phyloP scores from a whole-genome alignment of 2,329 filamentous ascomycete genomes.

The Xylaria sp. region DNA sequence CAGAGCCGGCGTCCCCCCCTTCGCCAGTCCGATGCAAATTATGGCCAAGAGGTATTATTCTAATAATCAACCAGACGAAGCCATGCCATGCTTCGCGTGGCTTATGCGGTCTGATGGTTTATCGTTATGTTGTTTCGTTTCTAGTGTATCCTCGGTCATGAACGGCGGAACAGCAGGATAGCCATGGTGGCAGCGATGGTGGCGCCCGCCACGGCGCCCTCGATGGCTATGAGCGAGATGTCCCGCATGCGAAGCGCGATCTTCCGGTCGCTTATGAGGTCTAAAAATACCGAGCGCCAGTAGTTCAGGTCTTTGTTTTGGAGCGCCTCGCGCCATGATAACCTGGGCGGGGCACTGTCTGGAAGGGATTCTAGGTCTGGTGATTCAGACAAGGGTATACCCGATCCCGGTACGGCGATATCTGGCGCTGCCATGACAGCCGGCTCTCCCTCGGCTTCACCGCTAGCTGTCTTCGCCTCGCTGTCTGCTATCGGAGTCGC shows the following conservation, averaged over 20 bases:
- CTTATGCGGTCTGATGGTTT: not conserved
- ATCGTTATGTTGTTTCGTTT: slow-evolving; percentile 7
- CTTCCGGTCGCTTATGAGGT: slow-evolving; percentile 73
- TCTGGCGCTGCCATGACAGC: slow-evolving; percentile 24
- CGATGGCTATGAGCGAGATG: slow-evolving; percentile 74
- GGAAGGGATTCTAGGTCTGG: not conserved
- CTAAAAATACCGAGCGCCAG: slow-evolving; percentile 63
- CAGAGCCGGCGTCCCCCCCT: not conserved
- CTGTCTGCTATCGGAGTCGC: not conserved
- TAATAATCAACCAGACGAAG: not conserved
- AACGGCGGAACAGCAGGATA: slow-evolving; percentile 48
- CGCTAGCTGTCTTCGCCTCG: slow-evolving; percentile 32
- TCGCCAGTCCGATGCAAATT: not conserved
- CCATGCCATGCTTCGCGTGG: not conserved
- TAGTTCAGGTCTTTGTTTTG: slow-evolving; percentile 54
- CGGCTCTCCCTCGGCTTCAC: slow-evolving; percentile 5
- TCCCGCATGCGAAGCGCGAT: slow-evolving; percentile 75
- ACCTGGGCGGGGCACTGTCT: not conserved
- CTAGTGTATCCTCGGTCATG: slow-evolving; percentile 25
- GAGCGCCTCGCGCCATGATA: slow-evolving; percentile 58
- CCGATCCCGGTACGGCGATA: slow-evolving; percentile 24
- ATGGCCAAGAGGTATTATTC: slow-evolving; percentile 38
- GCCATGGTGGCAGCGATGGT: slow-evolving; percentile 66
- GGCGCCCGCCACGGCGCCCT: slow-evolving; percentile 75
- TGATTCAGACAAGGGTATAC: not conserved